Conservation (phyloP, 148 eudicot genomes). For the Silene latifolia region DNA sequence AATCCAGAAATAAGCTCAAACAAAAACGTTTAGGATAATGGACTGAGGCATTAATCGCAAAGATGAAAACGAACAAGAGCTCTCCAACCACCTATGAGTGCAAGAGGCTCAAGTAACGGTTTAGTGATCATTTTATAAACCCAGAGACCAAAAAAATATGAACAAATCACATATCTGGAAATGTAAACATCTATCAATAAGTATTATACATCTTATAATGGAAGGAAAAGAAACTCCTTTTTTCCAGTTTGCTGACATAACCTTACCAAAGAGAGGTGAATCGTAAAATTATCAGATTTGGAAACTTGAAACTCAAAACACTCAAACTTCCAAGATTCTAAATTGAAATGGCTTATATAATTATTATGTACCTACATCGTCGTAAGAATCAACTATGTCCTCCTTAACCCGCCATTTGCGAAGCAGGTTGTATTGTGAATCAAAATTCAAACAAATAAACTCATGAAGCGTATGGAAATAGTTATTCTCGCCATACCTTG, state of each 20-base stretch:
- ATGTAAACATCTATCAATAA: neutral
- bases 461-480: neutral
- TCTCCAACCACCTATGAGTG: too few relatives aligned
- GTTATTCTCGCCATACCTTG: conserved; percentile 1
- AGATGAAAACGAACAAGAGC: too few relatives aligned
- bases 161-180: neutral
- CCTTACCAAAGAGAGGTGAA: too few relatives aligned
- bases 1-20: too few relatives aligned
- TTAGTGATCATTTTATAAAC: too few relatives aligned
- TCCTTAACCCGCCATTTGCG: too few relatives aligned
- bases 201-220: neutral
- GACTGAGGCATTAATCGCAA: too few relatives aligned
- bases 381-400: neutral
- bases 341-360: neutral
- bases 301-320: neutral
- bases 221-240: neutral
- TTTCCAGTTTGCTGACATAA: neutral
- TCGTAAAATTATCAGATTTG: neutral
- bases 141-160: neutral
- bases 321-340: neutral
- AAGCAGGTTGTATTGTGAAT: neutral
- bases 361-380: neutral
- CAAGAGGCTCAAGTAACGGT: too few relatives aligned
- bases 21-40: too few relatives aligned
- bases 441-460: neutral